Conservation (phyloP, 306 rosid species). For the Acacia acuminata region DNA sequence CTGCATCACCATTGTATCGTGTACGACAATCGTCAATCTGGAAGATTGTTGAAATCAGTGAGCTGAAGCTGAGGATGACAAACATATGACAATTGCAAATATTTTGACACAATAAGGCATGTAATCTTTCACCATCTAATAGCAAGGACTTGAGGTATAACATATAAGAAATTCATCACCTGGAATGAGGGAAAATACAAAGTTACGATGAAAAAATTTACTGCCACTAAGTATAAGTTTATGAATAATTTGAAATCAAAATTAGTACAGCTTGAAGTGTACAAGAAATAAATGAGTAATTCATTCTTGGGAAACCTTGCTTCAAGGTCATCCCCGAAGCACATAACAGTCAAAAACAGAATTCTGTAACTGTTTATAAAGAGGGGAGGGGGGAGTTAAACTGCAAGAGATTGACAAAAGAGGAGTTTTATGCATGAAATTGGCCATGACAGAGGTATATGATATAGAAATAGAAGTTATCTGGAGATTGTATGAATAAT, state of each 20-base stretch:
- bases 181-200: constrained; percentile 21
- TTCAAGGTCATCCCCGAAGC: constrained; percentile 9
- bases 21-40: constrained; percentile 98
- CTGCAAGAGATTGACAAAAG: neutral
- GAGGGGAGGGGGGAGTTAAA: neutral
- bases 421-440: constrained; percentile 13
- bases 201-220: constrained; percentile 4
- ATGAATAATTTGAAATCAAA: neutral
- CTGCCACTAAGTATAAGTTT: neutral
- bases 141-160: constrained; percentile 25
- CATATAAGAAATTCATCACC: constrained; percentile 19
- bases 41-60: constrained; percentile 32
- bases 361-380: neutral
- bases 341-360: neutral
- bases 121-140: constrained; percentile 20
- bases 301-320: neutral
- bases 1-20: constrained; percentile 96
- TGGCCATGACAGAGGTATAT: neutral
- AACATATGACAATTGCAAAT: constrained; percentile 17
- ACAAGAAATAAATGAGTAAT: neutral
- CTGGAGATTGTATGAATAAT: neutral
- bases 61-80: constrained; percentile 31
- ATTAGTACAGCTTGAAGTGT: neutral
- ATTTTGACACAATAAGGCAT: constrained; percentile 32
- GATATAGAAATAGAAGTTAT: constrained; percentile 6